Conservation (phyloP, 352 stramenopile species). For the Thraustochytrium striatum region DNA sequence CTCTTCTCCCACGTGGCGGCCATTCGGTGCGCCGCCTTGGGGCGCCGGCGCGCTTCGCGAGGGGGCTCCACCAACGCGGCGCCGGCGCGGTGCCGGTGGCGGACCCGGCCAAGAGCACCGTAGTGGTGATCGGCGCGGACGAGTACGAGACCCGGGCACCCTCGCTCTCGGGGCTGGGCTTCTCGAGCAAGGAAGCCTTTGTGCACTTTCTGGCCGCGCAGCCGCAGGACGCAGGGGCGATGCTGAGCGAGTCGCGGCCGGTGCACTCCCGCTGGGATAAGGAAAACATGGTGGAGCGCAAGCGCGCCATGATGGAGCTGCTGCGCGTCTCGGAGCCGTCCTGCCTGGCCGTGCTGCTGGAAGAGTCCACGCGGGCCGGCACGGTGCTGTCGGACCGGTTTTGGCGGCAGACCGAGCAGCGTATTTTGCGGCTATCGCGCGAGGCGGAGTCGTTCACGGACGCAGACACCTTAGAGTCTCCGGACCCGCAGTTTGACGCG, state of each 20-base stretch:
- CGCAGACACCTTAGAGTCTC: not conserved
- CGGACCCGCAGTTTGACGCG: not conserved
- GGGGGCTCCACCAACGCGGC: not conserved
- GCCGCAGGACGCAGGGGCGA: not conserved
- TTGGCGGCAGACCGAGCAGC: not conserved
- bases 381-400: constrained; percentile 9
- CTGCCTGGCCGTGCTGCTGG: constrained; percentile 22
- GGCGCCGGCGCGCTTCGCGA: not conserved
- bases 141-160: not conserved
- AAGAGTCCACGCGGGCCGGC: not conserved
- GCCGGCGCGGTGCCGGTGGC: not conserved
- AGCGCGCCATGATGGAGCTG: constrained; percentile 5
- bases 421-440: not conserved
- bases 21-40: not conserved
- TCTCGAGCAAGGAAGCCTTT: not conserved
- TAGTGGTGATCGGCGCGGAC: too few species aligned
- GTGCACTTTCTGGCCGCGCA: not conserved
- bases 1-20: constrained; percentile 24
- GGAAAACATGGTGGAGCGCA: too few species aligned
- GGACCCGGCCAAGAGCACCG: too few species aligned
- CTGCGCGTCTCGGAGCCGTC: constrained; percentile 2
- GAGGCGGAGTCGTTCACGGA: constrained; percentile 19
- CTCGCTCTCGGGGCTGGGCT: not conserved
- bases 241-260: too few species aligned
- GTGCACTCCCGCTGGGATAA: too few species aligned